A percentile compares a stretch with the other conserved stretches of the same genome.
Conservation (phyloP, 768 basidiomycete genomes). For the Leucocoprinus sp. region DNA sequence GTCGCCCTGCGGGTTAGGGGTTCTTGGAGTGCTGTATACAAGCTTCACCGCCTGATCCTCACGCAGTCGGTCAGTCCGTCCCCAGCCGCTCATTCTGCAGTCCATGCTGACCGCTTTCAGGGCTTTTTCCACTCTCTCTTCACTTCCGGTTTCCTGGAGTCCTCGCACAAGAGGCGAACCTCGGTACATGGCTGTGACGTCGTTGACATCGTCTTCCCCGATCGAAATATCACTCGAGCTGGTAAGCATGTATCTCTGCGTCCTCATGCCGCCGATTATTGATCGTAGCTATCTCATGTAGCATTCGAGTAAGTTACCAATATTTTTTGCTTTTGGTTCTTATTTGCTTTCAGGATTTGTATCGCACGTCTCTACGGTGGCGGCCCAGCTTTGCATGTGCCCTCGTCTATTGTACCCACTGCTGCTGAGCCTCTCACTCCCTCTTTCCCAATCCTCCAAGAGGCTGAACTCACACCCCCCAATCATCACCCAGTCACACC, state of each 20-base stretch:
- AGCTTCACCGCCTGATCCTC: slow-evolving; percentile 76
- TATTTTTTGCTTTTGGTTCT: slow-evolving; percentile 4
- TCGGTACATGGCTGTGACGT: slow-evolving; percentile 34
- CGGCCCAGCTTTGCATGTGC: slow-evolving; percentile 66
- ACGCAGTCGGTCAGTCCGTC: slow-evolving; percentile 62
- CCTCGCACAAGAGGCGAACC: slow-evolving; percentile 25
- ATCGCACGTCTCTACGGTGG: slow-evolving; percentile 84
- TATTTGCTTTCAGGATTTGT: slow-evolving; percentile 51
- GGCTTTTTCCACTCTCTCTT: slow-evolving; percentile 89
- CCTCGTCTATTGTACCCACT: slow-evolving; percentile 57
- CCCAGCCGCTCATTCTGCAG: slow-evolving; percentile 7
- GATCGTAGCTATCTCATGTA: slow-evolving; percentile 20
- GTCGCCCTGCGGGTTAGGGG: slow-evolving; percentile 63
- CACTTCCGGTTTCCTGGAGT: slow-evolving; percentile 70
- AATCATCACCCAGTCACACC: slow-evolving; percentile 72
- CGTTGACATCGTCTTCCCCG: slow-evolving; percentile 69
- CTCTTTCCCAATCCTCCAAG: slow-evolving; percentile 35
- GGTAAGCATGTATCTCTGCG: slow-evolving; percentile 36
- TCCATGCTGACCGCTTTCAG: slow-evolving; percentile 26
- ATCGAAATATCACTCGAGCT: slow-evolving; percentile 81
- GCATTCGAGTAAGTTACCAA: slow-evolving; percentile 76
- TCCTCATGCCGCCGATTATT: neutral
- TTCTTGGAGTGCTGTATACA: slow-evolving; percentile 65
- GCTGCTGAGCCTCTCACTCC: slow-evolving; percentile 63
- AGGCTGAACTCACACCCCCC: slow-evolving; percentile 28